Evolutionary conservation across 257 asterid genomes (phyloP).

Genomic region (Paraleonurus japonicus): DNA sequence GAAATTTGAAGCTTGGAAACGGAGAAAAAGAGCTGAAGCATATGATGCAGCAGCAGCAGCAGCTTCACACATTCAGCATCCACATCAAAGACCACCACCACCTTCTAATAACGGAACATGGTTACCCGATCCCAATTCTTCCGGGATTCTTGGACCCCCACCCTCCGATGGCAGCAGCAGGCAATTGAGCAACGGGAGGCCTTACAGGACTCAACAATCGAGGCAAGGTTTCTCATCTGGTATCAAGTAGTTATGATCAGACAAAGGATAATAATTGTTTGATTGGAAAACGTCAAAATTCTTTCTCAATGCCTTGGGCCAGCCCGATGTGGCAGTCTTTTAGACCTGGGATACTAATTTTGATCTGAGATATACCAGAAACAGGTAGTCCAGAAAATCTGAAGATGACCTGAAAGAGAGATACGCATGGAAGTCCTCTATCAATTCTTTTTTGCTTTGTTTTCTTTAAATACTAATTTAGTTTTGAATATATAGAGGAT

Average conservation of each 20-base stretch:
- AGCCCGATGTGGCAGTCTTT: conserved; percentile 29
- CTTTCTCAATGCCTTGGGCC: conserved; percentile 24
- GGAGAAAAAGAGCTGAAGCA: conserved; percentile 87
- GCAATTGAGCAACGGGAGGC: conserved; percentile 68
- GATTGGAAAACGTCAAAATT: conserved; percentile 24
- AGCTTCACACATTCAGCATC: conserved; percentile 52
- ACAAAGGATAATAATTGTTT: conserved; percentile 28
- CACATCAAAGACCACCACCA: conserved; percentile 63
- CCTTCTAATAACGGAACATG: conserved; percentile 55
- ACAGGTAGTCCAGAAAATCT: conserved; percentile 31
- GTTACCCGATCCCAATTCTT: conserved; percentile 58
- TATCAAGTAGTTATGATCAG: conserved; percentile 40
- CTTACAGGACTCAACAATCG: conserved; percentile 61
- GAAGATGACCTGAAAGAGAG: conserved; percentile 31
- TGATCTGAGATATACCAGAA: conserved; percentile 32
- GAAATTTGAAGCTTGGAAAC: conserved; percentile 96
- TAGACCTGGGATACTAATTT: conserved; percentile 33
- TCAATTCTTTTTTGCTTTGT: conserved; percentile 34
- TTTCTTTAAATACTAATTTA: conserved; percentile 32
- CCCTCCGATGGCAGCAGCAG: conserved; percentile 59
- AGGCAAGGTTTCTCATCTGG: conserved; percentile 71
- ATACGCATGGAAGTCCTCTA: conserved; percentile 35
- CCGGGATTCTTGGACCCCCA: conserved; percentile 95
- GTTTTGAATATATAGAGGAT: conserved; percentile 56
- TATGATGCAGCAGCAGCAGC: conserved; percentile 37